Base-by-base conservation (phyloP, 108 stramenopile species). In the Skeletonema costatum region DNA sequence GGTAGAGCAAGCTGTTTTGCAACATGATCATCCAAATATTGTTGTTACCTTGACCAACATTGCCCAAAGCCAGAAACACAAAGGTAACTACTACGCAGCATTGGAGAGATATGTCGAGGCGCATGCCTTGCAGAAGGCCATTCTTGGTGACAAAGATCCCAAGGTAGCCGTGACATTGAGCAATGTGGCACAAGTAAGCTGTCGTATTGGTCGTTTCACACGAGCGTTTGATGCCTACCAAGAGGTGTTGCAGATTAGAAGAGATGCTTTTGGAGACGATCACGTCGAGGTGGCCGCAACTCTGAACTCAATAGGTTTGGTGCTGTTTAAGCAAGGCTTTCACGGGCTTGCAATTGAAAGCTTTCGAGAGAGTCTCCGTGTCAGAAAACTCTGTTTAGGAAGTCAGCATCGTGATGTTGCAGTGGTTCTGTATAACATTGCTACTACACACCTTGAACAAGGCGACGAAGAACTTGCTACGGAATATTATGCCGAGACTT, bases 31-130 rank as follows among this genome's bases (percentile, higher is more conserved):
- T 71, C 84, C 84, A 16, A 89, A 91, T 38, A 87, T 91, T 39
- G 73, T 83, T 44, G 90, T 88, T 8, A 91, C 90, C 30, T 66
- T 91, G 35, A 84, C 86, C 2, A 91, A 89, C 75, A 87, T 91
- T 76, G 90, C 85, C 2, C 87, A 88, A 73, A 88, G 87, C 68
- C 65, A 84, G 60, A 86, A 87, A 69, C 85, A 91, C 70, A 33
- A 61, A 6, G 90, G 90, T 12, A 87, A 91, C 64, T 82, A 84
- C 56, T 16, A n/a, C 13, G 60, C 77, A 8, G 88, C 90, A n/a
- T 35, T 90, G 38, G 67, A 74, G 33, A 61, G 66, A 6, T 88
- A 87, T 71, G 30, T 41, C 8, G 78, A 85, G 61, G 86, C 86
- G 1, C 70, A 74, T 38, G 64, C 25, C 13, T 64, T 86, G 53